These are phyloP conservation scores for Termitomyces sp. DNA, from an alignment of 768 basidiomycete species.

Conservation along the genomic window DNA sequence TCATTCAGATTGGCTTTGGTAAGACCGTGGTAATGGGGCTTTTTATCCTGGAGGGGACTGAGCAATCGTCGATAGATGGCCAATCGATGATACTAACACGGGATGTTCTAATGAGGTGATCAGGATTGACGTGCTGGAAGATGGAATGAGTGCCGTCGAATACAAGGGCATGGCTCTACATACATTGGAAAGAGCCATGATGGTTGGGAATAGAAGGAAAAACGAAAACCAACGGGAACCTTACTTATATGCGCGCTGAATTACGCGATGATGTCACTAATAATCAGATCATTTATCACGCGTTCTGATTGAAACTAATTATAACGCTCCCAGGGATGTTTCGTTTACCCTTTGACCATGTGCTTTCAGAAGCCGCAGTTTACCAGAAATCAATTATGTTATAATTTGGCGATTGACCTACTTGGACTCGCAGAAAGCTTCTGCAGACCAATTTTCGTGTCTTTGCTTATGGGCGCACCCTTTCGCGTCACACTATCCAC, in stretches of 20 bases:
- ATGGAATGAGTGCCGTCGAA: neutral
- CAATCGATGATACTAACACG: slow-evolving; percentile 28
- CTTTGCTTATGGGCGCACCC: slow-evolving; percentile 43
- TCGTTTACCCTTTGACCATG: neutral
- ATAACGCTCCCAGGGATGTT: too few species aligned
- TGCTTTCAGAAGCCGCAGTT: neutral
- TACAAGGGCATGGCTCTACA: neutral
- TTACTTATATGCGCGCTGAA: neutral
- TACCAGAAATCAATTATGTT: neutral
- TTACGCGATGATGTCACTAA: slow-evolving; percentile 4
- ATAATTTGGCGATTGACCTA: slow-evolving; percentile 10
- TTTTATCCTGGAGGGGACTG: slow-evolving; percentile 40
- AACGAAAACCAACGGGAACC: too few species aligned
- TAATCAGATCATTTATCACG: neutral
- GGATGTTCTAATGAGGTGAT: slow-evolving; percentile 55
- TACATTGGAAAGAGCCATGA: slow-evolving; percentile 65
- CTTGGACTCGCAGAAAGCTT: slow-evolving; percentile 30
- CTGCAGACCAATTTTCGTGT: slow-evolving; percentile 42
- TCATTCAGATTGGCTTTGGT: slow-evolving; percentile 28
- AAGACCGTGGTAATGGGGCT: slow-evolving; percentile 30
- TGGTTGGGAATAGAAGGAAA: slow-evolving; percentile 5
- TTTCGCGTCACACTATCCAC: slow-evolving; percentile 59
- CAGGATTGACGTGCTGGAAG: slow-evolving; percentile 62
- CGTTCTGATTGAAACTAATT: too few species aligned
- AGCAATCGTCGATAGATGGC: neutral